Conservation (phyloP, 2,329 filamentous ascomycete species). For the Neospermospora avenae region DNA sequence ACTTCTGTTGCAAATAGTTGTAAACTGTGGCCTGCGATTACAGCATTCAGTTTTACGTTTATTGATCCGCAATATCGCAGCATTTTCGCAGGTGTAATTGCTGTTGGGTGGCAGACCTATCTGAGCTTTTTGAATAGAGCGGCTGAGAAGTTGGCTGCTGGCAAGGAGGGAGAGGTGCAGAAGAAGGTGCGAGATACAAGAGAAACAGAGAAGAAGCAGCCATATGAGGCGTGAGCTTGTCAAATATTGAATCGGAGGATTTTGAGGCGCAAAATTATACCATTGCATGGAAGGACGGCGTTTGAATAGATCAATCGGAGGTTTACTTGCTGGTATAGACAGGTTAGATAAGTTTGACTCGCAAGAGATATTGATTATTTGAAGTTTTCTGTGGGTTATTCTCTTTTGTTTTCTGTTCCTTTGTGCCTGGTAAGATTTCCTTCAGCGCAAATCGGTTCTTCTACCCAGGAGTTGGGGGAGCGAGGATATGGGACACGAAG, state of each 20-base stretch:
- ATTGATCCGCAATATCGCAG: slow-evolving; percentile 75
- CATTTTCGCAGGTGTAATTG: slow-evolving; percentile 74
- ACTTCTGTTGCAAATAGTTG: slow-evolving; percentile 72
- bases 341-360: too few relatives aligned
- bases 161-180: neutral
- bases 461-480: too few relatives aligned
- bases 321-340: too few relatives aligned
- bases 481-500: too few relatives aligned
- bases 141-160: slow-evolving; percentile 55
- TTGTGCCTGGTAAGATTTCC: too few relatives aligned
- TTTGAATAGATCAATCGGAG: neutral
- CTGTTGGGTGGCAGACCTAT: slow-evolving; percentile 92
- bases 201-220: neutral
- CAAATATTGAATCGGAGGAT: neutral
- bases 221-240: neutral
- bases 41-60: slow-evolving; percentile 83
- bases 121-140: slow-evolving; percentile 73
- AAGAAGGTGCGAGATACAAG: neutral
- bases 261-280: neutral
- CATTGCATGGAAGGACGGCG: neutral
- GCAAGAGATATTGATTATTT: too few relatives aligned
- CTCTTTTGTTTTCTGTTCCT: too few relatives aligned
- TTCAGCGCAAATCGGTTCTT: too few relatives aligned
- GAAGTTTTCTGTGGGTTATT: too few relatives aligned
- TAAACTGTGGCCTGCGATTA: slow-evolving; percentile 87